Evolutionary conservation across 1,284 basidiomycete genomes (phyloP).

Genomic region (Ustilago cynodontis): DNA sequence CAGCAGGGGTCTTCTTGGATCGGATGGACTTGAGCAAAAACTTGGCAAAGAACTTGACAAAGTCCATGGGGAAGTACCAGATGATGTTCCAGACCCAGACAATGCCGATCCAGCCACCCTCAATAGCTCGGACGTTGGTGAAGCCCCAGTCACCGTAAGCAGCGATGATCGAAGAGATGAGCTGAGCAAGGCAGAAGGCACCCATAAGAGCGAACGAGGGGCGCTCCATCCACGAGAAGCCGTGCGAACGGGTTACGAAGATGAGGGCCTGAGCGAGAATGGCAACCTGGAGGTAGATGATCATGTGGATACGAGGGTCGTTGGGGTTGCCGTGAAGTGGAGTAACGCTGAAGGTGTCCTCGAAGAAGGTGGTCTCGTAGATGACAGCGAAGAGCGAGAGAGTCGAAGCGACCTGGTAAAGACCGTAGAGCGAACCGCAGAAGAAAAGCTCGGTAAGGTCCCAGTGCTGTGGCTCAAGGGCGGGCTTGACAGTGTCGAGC

Average conservation of each 20-base stretch:
- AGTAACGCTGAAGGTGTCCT: slow-evolving; percentile 82
- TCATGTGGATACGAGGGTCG: slow-evolving; percentile 73
- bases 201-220: slow-evolving; percentile 88
- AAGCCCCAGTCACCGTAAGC: slow-evolving; percentile 78
- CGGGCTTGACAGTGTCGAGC: slow-evolving; percentile 94
- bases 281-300: slow-evolving; percentile 90
- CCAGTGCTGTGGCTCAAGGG: slow-evolving; percentile 88
- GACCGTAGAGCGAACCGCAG: slow-evolving; percentile 92
- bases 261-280: slow-evolving; percentile 98
- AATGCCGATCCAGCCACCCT: slow-evolving; percentile 89
- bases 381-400: slow-evolving; percentile 78
- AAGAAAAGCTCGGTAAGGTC: slow-evolving; percentile 95
- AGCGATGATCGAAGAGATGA: slow-evolving; percentile 94
- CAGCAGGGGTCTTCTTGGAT: slow-evolving; percentile 71
- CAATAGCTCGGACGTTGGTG: slow-evolving; percentile 55
- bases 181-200: slow-evolving; percentile 92
- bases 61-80: slow-evolving; percentile 94
- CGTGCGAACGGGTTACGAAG: slow-evolving; percentile 95
- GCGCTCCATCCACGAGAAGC: slow-evolving; percentile 98
- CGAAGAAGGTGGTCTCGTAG: slow-evolving; percentile 89
- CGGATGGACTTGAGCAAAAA: slow-evolving; percentile 72
- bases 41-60: slow-evolving; percentile 95
- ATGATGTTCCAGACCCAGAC: slow-evolving; percentile 84
- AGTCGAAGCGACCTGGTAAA: slow-evolving; percentile 92
- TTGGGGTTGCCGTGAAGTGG: slow-evolving; percentile 71